Base-by-base conservation (phyloP, 768 basidiomycete genomes). In the Roridomyces roridus region DNA sequence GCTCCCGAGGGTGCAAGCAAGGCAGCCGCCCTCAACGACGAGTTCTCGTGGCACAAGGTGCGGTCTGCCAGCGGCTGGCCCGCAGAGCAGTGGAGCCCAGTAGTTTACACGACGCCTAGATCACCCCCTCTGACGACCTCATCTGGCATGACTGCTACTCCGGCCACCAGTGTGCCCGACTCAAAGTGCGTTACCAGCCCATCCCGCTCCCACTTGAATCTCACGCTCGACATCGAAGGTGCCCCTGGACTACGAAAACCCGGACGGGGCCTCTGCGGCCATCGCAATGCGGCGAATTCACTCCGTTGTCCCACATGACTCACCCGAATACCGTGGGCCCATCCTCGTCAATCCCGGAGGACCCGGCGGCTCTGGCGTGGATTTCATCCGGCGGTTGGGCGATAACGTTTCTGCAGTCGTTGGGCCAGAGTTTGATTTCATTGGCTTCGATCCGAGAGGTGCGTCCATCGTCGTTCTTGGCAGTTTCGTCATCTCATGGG, bases 401-500 rank as follows among this genome's bases (percentile, higher is more conserved):
- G 5, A 17, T 1, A 26, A 18, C 17, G 8, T 63, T 2, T 46
- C 55, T 20, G 44, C 31, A 4, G 51, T 66, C 15, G 42, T 64
- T 4, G 66, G 64, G 12, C 62, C 50, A 20, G 57, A 62, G 31
- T 67, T 59, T 31, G 64, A 67, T 25, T 15, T 62, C 9, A 48
- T 66, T 17, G 58, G 67, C 10, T 64, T 67, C 29, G 67, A 67
- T 61, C 67, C 67, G 21, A 57, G 67, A 29, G 67, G 67, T 64
- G 40, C 23, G 59, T 56, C 21, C 8, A 35, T 3, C 25, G 21
- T 34, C 21, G 20, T 5, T 15, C 2, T 26, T 21, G 24, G 36
- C 24, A 11, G 8, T 6, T 31, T 23, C 11, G 25, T 15, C 25
- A 5, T 36, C 15, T 17, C n/a, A 43, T 34, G 17, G 7, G n/a